phyloP scores from a whole-genome alignment of 2,329 filamentous ascomycete genomes.

The Epichloe gansuensis region DNA sequence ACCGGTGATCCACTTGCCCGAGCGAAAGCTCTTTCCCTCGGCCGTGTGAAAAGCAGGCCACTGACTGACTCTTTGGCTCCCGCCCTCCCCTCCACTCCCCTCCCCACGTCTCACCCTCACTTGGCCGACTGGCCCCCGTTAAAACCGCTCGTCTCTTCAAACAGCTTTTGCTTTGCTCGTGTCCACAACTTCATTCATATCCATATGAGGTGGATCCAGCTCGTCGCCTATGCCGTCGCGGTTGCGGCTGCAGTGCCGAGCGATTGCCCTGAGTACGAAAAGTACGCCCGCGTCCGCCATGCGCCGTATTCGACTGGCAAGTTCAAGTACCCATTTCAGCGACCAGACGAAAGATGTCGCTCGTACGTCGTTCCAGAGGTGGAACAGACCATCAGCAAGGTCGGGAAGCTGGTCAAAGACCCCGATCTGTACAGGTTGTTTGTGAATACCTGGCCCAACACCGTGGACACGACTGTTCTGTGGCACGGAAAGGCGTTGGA shows the following conservation, averaged over 20 bases:
- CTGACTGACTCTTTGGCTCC: too few species aligned
- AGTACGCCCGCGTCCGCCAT: constrained; percentile 33
- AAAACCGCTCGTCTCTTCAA: too few species aligned
- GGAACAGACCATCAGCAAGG: constrained; percentile 58
- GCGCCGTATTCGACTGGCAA: constrained; percentile 65
- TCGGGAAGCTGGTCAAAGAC: constrained; percentile 60
- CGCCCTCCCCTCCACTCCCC: too few species aligned
- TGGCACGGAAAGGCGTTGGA: constrained; percentile 52
- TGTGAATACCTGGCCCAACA: constrained; percentile 62
- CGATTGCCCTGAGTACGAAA: constrained; percentile 23
- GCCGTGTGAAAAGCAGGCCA: too few species aligned
- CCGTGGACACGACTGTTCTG: constrained; percentile 58
- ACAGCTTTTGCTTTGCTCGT: not conserved
- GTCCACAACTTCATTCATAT: not conserved
- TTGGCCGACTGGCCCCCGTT: too few species aligned
- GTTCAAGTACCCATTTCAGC: constrained; percentile 66
- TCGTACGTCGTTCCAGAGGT: constrained; percentile 69
- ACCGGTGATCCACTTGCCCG: not conserved
- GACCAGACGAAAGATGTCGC: constrained; percentile 63
- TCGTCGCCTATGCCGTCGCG: constrained; percentile 22
- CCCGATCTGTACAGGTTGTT: constrained; percentile 64
- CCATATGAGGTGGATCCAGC: constrained; percentile 1
- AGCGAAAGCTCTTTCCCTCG: not conserved
- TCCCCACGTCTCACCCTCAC: too few species aligned
- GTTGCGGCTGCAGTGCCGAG: constrained; percentile 12